Conservation (phyloP, 2,329 filamentous ascomycete species). For the Cylindrodendrum hubeiense region DNA sequence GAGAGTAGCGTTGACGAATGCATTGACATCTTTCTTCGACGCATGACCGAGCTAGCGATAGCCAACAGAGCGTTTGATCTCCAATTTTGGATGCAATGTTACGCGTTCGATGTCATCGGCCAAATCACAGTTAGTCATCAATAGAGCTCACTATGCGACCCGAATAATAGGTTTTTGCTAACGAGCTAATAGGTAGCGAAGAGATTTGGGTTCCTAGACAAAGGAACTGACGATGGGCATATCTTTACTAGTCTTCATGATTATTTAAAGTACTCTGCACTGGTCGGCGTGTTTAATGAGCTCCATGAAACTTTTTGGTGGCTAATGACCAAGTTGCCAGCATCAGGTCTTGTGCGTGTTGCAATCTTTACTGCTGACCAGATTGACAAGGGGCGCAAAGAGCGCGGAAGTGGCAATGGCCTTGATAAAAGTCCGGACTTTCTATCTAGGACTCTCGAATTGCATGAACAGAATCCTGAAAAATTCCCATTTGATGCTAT, state of each 20-base stretch:
- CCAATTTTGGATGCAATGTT: constrained; percentile 25
- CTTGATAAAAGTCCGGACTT: neutral
- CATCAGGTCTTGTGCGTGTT: neutral
- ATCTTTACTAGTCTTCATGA: constrained; percentile 7
- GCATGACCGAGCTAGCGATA: neutral
- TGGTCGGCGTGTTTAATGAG: constrained; percentile 7
- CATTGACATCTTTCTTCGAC: neutral
- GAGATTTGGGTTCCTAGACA: constrained; percentile 10
- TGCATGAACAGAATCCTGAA: neutral
- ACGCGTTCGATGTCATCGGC: constrained; percentile 22
- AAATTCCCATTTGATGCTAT: constrained; percentile 2
- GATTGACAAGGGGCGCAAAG: neutral
- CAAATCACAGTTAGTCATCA: constrained; percentile 14
- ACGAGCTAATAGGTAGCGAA: neutral
- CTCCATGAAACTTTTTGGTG: neutral
- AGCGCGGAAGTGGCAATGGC: neutral
- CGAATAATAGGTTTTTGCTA: neutral
- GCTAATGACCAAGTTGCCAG: constrained; percentile 4
- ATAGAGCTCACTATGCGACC: neutral
- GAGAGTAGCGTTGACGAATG: constrained; percentile 17
- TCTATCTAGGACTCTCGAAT: neutral
- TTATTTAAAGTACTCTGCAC: constrained; percentile 12
- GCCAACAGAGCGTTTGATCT: neutral
- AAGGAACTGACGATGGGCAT: neutral
- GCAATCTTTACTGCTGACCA: neutral